Percentiles rank a stretch among this genome's conserved stretches.
phyloP scores from a whole-genome alignment of 179 eudicot genomes.

The Silene noctiflora region DNA sequence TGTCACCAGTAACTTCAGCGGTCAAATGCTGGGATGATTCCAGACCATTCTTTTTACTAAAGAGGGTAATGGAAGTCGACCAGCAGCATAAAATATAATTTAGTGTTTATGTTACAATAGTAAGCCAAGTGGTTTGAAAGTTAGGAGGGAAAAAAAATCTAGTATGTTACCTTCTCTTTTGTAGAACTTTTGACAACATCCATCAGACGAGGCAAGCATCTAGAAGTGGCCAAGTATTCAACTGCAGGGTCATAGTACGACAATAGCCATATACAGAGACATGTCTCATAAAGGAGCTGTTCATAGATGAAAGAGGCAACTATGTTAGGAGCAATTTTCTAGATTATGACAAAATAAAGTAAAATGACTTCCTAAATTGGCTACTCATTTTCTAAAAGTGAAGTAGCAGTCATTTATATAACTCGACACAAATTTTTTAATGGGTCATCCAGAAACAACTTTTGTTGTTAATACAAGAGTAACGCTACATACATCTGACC shows the following conservation, averaged over 20 bases:
- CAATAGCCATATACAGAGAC: constrained; percentile 91
- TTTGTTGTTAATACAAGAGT: no score
- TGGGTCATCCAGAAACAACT: no score
- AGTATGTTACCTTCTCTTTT: constrained; percentile 68
- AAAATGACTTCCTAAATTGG: not conserved
- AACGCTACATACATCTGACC: no score
- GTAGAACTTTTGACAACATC: constrained; percentile 92
- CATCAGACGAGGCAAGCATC: constrained; percentile 64
- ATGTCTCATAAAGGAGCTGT: constrained; percentile 95
- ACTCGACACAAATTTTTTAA: no score
- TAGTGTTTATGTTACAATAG: not conserved
- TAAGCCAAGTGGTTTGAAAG: no score
- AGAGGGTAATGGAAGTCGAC: constrained; percentile 12
- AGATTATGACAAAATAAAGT: not conserved
- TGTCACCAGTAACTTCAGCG: not conserved
- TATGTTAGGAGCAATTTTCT: constrained; percentile 7
- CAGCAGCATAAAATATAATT: not conserved
- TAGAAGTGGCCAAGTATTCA: constrained; percentile 85
- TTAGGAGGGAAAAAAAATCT: no score
- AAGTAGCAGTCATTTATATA: no score
- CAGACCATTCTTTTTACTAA: not conserved
- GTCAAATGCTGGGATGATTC: not conserved
- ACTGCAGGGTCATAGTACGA: constrained; percentile 94
- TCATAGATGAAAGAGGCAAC: constrained; percentile 11
- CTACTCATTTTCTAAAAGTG: no score